Evolutionary conservation across 768 basidiomycete genomes (phyloP).

Genomic region (Tricholoma matsutake): DNA sequence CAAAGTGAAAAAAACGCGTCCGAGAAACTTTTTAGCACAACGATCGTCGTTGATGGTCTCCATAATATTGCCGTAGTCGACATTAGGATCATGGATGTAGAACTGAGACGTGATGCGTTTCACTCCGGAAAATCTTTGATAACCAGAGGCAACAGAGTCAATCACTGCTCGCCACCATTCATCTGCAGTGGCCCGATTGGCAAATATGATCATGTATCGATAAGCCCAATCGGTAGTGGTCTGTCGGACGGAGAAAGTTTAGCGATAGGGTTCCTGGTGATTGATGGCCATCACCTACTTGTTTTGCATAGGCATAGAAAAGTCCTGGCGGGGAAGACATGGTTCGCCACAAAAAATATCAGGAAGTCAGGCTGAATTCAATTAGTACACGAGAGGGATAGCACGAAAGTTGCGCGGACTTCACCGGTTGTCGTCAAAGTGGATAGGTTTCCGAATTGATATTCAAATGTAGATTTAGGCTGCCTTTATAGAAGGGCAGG

Average conservation of each 20-base stretch:
- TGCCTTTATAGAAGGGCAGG: too few relatives aligned
- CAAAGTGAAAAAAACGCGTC: conserved; percentile 16
- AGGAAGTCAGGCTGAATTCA: too few relatives aligned
- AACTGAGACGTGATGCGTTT: conserved; percentile 14
- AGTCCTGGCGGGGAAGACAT: conserved; percentile 4
- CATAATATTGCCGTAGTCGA: background rate
- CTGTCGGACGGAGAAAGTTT: conserved; percentile 1
- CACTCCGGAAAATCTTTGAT: conserved; percentile 9
- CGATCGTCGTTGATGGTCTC: conserved; percentile 8
- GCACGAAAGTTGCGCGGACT: too few relatives aligned
- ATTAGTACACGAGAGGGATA: too few relatives aligned
- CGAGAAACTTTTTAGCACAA: conserved; percentile 2
- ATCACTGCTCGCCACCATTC: conserved; percentile 25
- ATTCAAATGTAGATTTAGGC: too few relatives aligned
- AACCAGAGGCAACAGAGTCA: conserved; percentile 8
- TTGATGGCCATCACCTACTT: conserved; percentile 17
- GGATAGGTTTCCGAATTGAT: too few relatives aligned
- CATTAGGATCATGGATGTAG: conserved; percentile 13
- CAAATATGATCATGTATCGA: conserved; percentile 22
- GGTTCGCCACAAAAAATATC: background rate
- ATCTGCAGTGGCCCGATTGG: conserved; percentile 19
- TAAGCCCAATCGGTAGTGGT: conserved; percentile 9
- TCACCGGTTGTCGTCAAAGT: too few relatives aligned
- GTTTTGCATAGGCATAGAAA: conserved; percentile 19
- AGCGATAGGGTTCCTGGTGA: conserved; percentile 11